phyloP scores from a whole-genome alignment of 306 rosid genomes.

The Rubus parviflorus region DNA sequence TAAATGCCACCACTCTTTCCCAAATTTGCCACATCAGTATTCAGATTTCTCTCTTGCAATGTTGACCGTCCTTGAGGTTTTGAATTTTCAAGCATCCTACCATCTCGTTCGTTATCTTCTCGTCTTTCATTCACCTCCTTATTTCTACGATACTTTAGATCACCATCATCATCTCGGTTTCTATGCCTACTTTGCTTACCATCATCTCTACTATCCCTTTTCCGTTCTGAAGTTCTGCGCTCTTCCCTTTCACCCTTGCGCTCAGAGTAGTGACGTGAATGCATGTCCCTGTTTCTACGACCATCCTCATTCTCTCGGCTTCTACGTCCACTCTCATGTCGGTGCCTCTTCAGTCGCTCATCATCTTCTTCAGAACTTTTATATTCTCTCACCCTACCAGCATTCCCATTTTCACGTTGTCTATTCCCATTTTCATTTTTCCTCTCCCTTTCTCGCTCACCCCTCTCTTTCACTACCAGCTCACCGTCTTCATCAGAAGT shows the following conservation, averaged over 20 bases:
- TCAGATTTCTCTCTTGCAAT: slow-evolving; percentile 35
- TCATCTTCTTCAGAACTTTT: slow-evolving; percentile 40
- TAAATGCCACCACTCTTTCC: slow-evolving; percentile 95
- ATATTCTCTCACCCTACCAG: slow-evolving; percentile 22
- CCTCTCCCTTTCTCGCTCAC: slow-evolving; percentile 26
- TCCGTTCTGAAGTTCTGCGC: slow-evolving; percentile 22
- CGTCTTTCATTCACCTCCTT: slow-evolving; percentile 31
- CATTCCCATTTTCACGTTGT: slow-evolving; percentile 26
- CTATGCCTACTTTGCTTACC: slow-evolving; percentile 25
- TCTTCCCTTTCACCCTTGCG: slow-evolving; percentile 39
- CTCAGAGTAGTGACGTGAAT: slow-evolving; percentile 31
- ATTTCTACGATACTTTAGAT: slow-evolving; percentile 27
- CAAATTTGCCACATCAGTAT: slow-evolving; percentile 44
- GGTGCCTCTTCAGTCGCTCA: slow-evolving; percentile 21
- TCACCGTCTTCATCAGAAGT: slow-evolving; percentile 42
- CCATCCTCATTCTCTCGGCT: slow-evolving; percentile 31
- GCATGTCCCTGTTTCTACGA: slow-evolving; percentile 28
- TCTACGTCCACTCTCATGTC: slow-evolving; percentile 27
- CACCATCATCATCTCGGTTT: slow-evolving; percentile 26
- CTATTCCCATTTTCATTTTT: slow-evolving; percentile 21
- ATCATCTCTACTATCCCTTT: slow-evolving; percentile 26
- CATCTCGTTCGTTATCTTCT: slow-evolving; percentile 40
- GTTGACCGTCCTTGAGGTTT: slow-evolving; percentile 35
- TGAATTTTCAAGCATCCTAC: slow-evolving; percentile 30
- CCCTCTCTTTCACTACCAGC: slow-evolving; percentile 27